Evolutionary conservation across 2,329 filamentous ascomycete species (phyloP), one percentile per base, ranked within the genome.

Genomic region (Ceratocystis cacaofunesta): DNA sequence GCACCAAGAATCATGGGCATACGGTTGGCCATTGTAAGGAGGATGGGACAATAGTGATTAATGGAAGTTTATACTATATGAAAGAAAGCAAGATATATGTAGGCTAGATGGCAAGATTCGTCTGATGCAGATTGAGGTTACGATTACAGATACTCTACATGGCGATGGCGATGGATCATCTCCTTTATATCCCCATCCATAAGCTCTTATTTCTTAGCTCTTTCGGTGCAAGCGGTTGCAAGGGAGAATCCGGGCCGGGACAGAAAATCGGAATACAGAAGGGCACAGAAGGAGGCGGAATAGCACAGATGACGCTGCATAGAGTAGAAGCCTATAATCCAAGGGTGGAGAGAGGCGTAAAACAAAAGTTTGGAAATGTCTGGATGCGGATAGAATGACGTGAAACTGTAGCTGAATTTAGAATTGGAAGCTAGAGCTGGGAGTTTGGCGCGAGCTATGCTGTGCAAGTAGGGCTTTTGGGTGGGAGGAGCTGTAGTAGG

Each of bases 1-100:
- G 85, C 76, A 71, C 86, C 87, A 71, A 87, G 72, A 70, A 78
- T 72, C 69, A 79, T 70, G 70, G 80, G 79, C 52, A 76, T 70
- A 70, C 76, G 76, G 43, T 73, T 75, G 69, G 78, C 78, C 79
- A 81, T 82, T 69, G 61, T 75, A 52, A 61, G 19, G 43, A 62
- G 30, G 46, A 17, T 36, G 19, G 6, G 6, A 32, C 8, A 44
- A 50, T 32, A 36, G 15, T 15, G 46, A 46, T 3, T 6, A 10
- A 7, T 19, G n/a, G 8, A 15, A 15, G 8, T 10, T 17, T 25
- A 43, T 58, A n/a, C n/a, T 8, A 41, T 10, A 15, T 22, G 19
- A 48, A n/a, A n/a, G 10, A 60, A n/a, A 12, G 12, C n/a, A 7
- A 30, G 36, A 25, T n/a, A 43, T 15, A 30, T 52, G n/a, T 63